These are phyloP conservation scores for Pythium diclinum DNA, from an alignment of 352 stramenopile species.

Conservation along the genomic window DNA sequence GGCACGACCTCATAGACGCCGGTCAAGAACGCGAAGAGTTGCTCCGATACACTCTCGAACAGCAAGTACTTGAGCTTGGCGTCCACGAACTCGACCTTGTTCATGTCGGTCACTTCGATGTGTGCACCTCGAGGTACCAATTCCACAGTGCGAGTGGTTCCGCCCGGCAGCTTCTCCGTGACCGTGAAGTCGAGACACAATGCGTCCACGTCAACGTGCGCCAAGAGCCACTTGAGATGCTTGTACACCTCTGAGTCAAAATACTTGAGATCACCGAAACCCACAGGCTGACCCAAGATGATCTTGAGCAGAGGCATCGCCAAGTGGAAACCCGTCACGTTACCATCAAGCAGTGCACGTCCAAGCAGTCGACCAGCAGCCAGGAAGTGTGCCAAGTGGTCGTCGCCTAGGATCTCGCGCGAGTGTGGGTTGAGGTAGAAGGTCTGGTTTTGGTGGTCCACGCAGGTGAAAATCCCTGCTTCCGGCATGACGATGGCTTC, in stretches of 20 bases:
- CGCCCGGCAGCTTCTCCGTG: not conserved
- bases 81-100: slow-evolving; percentile 92
- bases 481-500: slow-evolving; percentile 37
- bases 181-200: slow-evolving; percentile 58
- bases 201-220: slow-evolving; percentile 49
- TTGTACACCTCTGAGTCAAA: slow-evolving; percentile 53
- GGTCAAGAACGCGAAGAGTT: slow-evolving; percentile 67
- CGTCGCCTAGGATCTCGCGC: slow-evolving; percentile 33
- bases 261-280: slow-evolving; percentile 90
- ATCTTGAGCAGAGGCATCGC: slow-evolving; percentile 96
- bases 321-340: slow-evolving; percentile 92
- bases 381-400: slow-evolving; percentile 62
- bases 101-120: slow-evolving; percentile 91
- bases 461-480: slow-evolving; percentile 40
- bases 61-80: slow-evolving; percentile 88
- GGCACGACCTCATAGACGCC: slow-evolving; percentile 93
- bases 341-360: slow-evolving; percentile 75
- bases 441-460: slow-evolving; percentile 40
- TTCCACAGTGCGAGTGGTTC: slow-evolving; percentile 30
- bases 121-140: slow-evolving; percentile 44
- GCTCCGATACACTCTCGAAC: slow-evolving; percentile 69
- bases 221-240: slow-evolving; percentile 50
- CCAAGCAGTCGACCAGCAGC: slow-evolving; percentile 55
- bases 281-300: slow-evolving; percentile 92
- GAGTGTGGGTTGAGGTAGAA: slow-evolving; percentile 46